Base-by-base conservation (phyloP, 345 rosid species). In the Sisymbrium altissimum region DNA sequence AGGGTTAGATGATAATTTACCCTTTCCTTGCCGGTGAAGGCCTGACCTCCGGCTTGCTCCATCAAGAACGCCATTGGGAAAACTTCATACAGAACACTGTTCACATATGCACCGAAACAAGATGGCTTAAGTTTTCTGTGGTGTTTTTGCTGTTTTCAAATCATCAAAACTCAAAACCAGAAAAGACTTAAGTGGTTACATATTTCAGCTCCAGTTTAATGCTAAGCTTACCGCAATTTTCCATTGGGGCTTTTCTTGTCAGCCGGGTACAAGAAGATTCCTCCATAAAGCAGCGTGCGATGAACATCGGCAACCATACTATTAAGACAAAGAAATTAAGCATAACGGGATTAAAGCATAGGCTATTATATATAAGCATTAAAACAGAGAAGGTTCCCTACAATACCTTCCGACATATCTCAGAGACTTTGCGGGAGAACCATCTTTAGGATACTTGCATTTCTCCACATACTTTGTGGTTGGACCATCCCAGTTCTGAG, bases 281-380 rank as follows among this genome's bases (percentile, higher is more conserved):
- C 99, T 46, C 97, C 98, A 69, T 92, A 95, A 3, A 95, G 98
- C 70, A 95, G 80, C 1, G 98, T 95, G 64, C 98, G 96, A 79
- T 92, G 99, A 72, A 95, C 97, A 82, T 95, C 99, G 0, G 99
- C 99, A 43, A 95, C 99, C 99, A 95, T 95, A 84, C 98, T 92
- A 85, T 57, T 66, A 48, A 9, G 29, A 77, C 9, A 43, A 61
- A 21, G 69, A 50, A 11, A 43, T 30, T 10, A 59, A 19, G 44
- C 57, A 45, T 3, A 45, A 48, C 3, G 9, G 8, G 38, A 12
- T 2, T 11, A 40, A 55, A 62, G 58, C 23, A 33, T 12, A 15
- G 0, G 53, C 4, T 17, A 9, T 19, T 9, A 44, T 29, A 6
- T 13, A 19, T 15, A 27, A 52, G 63, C 27, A 14, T 46, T 30